These are phyloP conservation scores for Omphalotus guepiniiformis DNA, from an alignment of 768 basidiomycete species.

Conservation along the genomic window DNA sequence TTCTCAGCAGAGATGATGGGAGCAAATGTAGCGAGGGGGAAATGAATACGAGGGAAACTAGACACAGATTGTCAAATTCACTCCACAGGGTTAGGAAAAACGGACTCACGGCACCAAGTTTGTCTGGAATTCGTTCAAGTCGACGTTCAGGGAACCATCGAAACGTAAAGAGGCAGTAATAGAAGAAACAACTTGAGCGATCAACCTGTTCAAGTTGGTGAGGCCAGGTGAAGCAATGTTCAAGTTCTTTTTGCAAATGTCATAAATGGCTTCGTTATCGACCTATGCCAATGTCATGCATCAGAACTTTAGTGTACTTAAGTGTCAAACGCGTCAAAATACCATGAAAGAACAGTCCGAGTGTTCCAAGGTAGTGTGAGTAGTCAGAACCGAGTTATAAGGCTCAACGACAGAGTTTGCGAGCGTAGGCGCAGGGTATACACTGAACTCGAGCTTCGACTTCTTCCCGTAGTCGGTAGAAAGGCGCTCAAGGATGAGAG, in stretches of 20 bases:
- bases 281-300: conserved; percentile 43
- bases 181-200: conserved; percentile 99
- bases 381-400: conserved; percentile 97
- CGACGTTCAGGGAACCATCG: conserved; percentile 96
- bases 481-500: conserved; percentile 93
- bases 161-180: conserved; percentile 97
- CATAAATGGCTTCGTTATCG: conserved; percentile 99
- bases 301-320: too few relatives aligned
- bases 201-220: conserved; percentile 91
- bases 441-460: conserved; percentile 97
- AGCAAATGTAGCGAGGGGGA: conserved; percentile 95
- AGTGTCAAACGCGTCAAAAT: conserved; percentile 13
- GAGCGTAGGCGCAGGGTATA: conserved; percentile 93
- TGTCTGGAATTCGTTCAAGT: conserved; percentile 97
- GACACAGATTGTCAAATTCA: not conserved
- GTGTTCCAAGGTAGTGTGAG: conserved; percentile 98
- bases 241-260: conserved; percentile 97
- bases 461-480: conserved; percentile 99
- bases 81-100: not conserved
- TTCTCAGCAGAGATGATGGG: conserved; percentile 93
- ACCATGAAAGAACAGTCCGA: conserved; percentile 99
- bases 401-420: conserved; percentile 98
- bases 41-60: conserved; percentile 97
- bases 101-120: conserved; percentile 89
- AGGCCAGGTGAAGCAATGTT: conserved; percentile 83